Evolutionary conservation across 2,329 filamentous ascomycete species (phyloP), one percentile per base, ranked within the genome.

Genomic region (Ceratocystis eucalypticola): DNA sequence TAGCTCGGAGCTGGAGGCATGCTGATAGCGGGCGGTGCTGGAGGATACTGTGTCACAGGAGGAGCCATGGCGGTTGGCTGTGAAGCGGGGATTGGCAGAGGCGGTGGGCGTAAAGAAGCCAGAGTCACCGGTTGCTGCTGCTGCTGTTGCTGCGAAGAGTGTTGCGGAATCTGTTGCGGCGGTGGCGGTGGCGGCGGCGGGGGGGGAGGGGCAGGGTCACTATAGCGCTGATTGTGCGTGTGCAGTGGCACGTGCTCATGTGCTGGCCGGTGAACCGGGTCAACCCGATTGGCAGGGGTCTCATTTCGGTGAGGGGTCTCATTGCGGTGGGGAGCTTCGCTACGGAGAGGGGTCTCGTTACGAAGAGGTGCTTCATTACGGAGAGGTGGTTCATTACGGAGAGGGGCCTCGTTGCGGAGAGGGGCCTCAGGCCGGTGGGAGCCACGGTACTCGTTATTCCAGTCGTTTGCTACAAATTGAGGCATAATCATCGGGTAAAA

Each of bases 11-110:
- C 73, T 5, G 74, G 72, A 6, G 65, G 73, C 17, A 74, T 74
- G 65, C 76, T 77, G 67, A 69, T 71, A 68, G 74, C 76, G 5
- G 72, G 75, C 69, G 77, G 46, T 20, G 59, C 28, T 5, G 53
- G 64, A n/a, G 64, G 33, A 59, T 61, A 44, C 28, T 59, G 48
- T 70, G 74, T 20, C 68, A 66, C 65, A 71, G 73, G 44, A 15
- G 62, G 48, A 45, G 55, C 59, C 25, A 30, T 68, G 10, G 67
- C 28, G 3, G 65, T 65, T 12, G 64, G 46, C 50, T 50, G 65
- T 50, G 66, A 64, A 30, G 37, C 44, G n/a, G 66, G 66, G 17
- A 67, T 67, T 20, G 63, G 61, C 15, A 66, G 65, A 5, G 69
- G 66, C 10, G 45, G 65, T n/a, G 68, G 69, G n/a, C 66, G 66